These are phyloP conservation scores for Tolypocladium amazonense DNA, from an alignment of 2,329 filamentous ascomycete species.

Conservation along the genomic window DNA sequence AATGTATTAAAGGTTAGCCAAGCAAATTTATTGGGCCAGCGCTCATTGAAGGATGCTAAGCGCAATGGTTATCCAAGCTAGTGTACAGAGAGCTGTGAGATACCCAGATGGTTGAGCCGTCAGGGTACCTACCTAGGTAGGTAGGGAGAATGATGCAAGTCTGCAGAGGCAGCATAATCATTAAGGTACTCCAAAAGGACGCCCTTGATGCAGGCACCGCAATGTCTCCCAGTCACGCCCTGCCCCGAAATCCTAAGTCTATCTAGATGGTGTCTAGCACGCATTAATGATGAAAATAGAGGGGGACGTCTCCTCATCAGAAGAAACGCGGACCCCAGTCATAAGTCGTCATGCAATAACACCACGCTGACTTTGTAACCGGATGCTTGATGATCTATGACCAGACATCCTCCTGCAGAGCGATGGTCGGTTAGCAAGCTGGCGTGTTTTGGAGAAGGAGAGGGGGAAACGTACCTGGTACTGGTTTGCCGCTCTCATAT, in stretches of 20 bases:
- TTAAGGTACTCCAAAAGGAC: neutral
- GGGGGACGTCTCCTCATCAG: neutral
- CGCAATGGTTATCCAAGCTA: neutral
- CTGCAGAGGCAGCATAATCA: neutral
- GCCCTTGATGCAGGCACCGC: neutral
- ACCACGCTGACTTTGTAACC: neutral
- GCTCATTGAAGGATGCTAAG: too few species aligned
- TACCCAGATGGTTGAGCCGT: neutral
- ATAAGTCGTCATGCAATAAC: neutral
- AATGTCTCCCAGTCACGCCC: neutral
- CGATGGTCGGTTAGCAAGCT: neutral
- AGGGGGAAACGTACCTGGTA: conserved; percentile 62
- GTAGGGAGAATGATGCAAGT: neutral
- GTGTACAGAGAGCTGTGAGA: neutral
- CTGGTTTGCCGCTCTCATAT: conserved; percentile 87
- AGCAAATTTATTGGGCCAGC: too few species aligned
- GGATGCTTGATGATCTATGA: conserved; percentile 32
- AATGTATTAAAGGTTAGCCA: too few species aligned
- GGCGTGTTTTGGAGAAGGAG: neutral
- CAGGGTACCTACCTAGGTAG: neutral
- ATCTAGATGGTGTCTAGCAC: neutral
- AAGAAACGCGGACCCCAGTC: neutral
- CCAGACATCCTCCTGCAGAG: conserved; percentile 58
- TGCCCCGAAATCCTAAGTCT: neutral
- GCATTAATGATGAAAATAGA: neutral